Base-by-base conservation (phyloP, 75 land plant species). In the Larix kaempferi region DNA sequence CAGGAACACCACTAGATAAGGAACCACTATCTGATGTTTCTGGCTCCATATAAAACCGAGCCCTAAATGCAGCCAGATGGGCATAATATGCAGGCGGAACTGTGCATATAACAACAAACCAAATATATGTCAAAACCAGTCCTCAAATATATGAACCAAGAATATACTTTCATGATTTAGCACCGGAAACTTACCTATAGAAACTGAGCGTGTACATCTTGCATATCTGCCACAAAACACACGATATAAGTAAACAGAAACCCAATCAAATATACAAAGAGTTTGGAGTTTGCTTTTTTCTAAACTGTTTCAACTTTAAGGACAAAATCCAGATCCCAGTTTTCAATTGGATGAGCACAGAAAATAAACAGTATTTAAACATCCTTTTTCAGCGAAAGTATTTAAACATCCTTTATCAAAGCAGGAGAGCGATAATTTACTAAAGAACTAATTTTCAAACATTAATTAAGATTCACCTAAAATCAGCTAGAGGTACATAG, bases 1-100 rank as follows among this genome's bases (percentile, higher is more conserved):
- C 88, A 35, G 85, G 85, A 12, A 79, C 72, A 11, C 86, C 89
- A 72, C 92, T 93, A 0, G 93, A 77, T 82, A 89, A 65, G 4
- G 98, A 94, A 4, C 99, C 99, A 79, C 91, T 90, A 62, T 96
- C 99, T 5, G 99, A 94, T 4, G 89, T 82, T 73, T 96, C 99
- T 44, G 99, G 98, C 73, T 96, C 99, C 90, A 94, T 90, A 81
- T 94, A 96, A 80, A 96, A 94, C 0, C 98, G 88, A 10, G 96
- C 97, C 11, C 98, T 83, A 77, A 93, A 95, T 1, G 99, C 99
- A 72, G 99, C 99, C 41, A 98, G 84, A 82, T 98, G 98, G 3
- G 99, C 99, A 84, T 98, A 98, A 80, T 95, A 98, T 1, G 98
- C 98, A 27, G 99, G 99, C 16, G 98, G 96, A 54, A 95, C 96